Percentiles rank a stretch among this genome's conserved stretches.
phyloP scores from a whole-genome alignment of 2,329 filamentous ascomycete genomes.

The Calonectria pauciramosa region DNA sequence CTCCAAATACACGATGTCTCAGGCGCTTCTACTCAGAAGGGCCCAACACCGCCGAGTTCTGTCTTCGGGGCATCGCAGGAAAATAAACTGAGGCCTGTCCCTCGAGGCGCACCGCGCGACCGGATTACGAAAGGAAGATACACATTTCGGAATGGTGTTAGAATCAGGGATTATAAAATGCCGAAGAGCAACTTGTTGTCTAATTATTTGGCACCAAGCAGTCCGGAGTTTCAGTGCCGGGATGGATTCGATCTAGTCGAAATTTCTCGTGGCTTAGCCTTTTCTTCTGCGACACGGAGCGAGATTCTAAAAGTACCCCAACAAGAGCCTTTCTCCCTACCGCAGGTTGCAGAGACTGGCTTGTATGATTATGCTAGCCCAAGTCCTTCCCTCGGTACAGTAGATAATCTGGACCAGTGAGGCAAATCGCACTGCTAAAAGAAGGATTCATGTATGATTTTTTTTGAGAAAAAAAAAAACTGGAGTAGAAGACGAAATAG shows the following conservation, averaged over 20 bases:
- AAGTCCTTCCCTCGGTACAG: constrained; percentile 29
- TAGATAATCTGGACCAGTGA: not conserved
- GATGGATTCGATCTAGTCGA: constrained; percentile 49
- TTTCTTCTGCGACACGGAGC: constrained; percentile 19
- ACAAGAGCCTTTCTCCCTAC: not conserved
- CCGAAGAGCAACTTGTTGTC: constrained; percentile 22
- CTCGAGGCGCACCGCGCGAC: constrained; percentile 42
- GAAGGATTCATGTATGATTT: not conserved
- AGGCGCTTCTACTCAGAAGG: not conserved
- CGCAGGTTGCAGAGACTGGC: not conserved
- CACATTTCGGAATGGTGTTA: constrained; percentile 46
- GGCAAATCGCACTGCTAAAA: not conserved
- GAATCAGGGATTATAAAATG: constrained; percentile 47
- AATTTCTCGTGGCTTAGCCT: constrained; percentile 27
- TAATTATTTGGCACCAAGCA: constrained; percentile 9
- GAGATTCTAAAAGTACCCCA: not conserved
- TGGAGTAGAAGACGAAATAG: not conserved
- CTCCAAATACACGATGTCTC: not conserved
- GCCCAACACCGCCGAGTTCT: not conserved
- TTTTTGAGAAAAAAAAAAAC: not conserved
- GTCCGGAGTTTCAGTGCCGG: constrained; percentile 45
- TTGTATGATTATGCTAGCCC: not conserved
- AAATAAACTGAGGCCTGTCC: constrained; percentile 43
- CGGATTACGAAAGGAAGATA: constrained; percentile 45
- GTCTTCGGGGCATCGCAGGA: too few relatives aligned